These are phyloP conservation scores for Phytophthora aleatoria DNA, from an alignment of 352 stramenopile species.

Conservation along the genomic window DNA sequence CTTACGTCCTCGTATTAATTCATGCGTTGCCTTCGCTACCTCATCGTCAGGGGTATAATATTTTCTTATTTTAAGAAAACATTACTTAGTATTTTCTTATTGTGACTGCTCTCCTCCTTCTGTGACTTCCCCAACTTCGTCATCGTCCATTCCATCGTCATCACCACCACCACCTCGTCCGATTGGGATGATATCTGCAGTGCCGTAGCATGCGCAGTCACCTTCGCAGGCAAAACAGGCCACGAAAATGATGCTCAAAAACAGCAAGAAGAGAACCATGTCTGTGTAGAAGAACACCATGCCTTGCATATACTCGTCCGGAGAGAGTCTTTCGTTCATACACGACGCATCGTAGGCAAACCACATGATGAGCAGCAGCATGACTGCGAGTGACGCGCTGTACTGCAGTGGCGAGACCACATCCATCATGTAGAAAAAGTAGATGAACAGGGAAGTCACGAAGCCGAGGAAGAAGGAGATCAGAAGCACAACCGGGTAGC, in stretches of 20 bases:
- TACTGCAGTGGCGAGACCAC: constrained; percentile 61
- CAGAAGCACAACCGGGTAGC: constrained; percentile 58
- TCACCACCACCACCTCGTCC: constrained; percentile 34
- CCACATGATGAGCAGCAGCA: constrained; percentile 80
- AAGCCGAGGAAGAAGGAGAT: constrained; percentile 61
- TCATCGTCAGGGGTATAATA: neutral
- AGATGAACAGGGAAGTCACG: constrained; percentile 61
- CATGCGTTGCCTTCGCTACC: too few species aligned
- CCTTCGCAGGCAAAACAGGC: constrained; percentile 79
- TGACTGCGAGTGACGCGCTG: constrained; percentile 51
- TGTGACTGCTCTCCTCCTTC: constrained; percentile 5
- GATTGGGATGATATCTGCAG: constrained; percentile 67
- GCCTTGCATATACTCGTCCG: constrained; percentile 84
- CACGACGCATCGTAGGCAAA: constrained; percentile 79
- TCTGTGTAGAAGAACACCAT: constrained; percentile 88
- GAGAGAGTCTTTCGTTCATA: constrained; percentile 77
- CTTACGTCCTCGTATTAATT: constrained; percentile 7
- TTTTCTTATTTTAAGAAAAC: neutral
- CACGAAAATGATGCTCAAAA: constrained; percentile 80
- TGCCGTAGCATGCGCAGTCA: constrained; percentile 75
- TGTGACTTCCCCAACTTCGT: neutral
- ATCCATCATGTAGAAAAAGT: constrained; percentile 62
- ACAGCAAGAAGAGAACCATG: constrained; percentile 81
- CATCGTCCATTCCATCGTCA: constrained; percentile 31
- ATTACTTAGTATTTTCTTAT: constrained; percentile 3